Evolutionary conservation across 805 yeast species (phyloP).

Genomic region (Ogataea saltuana): DNA sequence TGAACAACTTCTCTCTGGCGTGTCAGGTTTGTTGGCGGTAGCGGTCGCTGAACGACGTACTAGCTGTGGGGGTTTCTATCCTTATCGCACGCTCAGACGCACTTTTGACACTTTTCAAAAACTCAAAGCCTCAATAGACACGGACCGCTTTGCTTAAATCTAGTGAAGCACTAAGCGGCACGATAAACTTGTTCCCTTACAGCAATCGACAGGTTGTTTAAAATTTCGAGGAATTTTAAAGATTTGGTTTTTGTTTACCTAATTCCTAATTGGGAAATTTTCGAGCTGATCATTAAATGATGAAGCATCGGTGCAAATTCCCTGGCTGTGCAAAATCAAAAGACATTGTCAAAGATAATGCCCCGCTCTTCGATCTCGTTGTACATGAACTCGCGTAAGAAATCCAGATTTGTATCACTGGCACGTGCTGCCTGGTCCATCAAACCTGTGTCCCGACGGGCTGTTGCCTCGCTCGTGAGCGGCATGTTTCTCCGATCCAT

Average conservation of each 20-base stretch:
- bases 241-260: background rate
- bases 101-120: background rate
- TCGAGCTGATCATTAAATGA: background rate
- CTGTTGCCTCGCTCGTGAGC: background rate
- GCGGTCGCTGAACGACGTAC: background rate
- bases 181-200: background rate
- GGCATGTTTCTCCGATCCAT: background rate
- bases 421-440: background rate
- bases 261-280: background rate
- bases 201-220: background rate
- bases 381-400: constrained; percentile 19
- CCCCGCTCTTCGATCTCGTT: constrained; percentile 19
- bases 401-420: constrained; percentile 10
- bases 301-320: background rate
- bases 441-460: background rate
- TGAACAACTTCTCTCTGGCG: background rate
- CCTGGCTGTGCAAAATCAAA: constrained; percentile 4
- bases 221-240: background rate
- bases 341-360: constrained; percentile 20
- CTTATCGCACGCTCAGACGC: background rate
- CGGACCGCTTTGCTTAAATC: background rate
- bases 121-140: background rate
- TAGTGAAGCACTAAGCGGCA: too few relatives aligned
- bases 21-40: background rate
- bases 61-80: background rate